Conservation (phyloP, 2,329 filamentous ascomycete species). For the Colletotrichum sansevieriae region DNA sequence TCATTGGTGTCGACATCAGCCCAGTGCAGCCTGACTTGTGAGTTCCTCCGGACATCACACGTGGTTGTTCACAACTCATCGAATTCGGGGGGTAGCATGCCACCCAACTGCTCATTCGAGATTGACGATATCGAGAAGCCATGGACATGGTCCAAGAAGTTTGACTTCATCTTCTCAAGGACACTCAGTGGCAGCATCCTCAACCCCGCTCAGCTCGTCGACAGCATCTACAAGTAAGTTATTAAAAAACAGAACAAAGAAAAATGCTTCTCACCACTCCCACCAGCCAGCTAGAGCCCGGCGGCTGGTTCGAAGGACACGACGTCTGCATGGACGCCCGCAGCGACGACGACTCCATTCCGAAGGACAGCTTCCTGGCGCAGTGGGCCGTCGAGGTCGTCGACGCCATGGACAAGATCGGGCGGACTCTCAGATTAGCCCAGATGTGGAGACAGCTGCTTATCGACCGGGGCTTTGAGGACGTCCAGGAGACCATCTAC, state of each 20-base stretch:
- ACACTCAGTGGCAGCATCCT: constrained; percentile 49
- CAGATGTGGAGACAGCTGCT: constrained; percentile 47
- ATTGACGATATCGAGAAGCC: constrained; percentile 53
- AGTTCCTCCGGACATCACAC: background rate
- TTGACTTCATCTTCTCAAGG: constrained; percentile 54
- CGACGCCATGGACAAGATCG: constrained; percentile 49
- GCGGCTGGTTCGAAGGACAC: constrained; percentile 52
- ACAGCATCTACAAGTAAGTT: constrained; percentile 44
- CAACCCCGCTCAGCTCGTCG: constrained; percentile 46
- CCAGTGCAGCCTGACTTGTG: constrained; percentile 39
- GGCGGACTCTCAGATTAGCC: constrained; percentile 48
- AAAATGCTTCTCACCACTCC: no score
- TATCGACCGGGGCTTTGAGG: constrained; percentile 50
- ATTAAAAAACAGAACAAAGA: no score
- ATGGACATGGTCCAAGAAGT: constrained; percentile 50
- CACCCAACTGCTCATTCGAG: constrained; percentile 60
- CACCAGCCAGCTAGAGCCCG: constrained; percentile 48
- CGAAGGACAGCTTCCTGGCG: constrained; percentile 47
- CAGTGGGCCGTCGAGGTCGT: constrained; percentile 51
- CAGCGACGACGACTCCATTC: constrained; percentile 51
- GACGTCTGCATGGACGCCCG: constrained; percentile 47
- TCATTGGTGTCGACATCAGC: constrained; percentile 39
- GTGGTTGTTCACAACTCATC: background rate
- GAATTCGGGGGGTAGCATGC: constrained; percentile 46
- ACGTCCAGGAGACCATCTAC: constrained; percentile 48